These are phyloP conservation scores for Candida jianshihensis DNA, from an alignment of 805 yeast genomes.

Conservation along the genomic window DNA sequence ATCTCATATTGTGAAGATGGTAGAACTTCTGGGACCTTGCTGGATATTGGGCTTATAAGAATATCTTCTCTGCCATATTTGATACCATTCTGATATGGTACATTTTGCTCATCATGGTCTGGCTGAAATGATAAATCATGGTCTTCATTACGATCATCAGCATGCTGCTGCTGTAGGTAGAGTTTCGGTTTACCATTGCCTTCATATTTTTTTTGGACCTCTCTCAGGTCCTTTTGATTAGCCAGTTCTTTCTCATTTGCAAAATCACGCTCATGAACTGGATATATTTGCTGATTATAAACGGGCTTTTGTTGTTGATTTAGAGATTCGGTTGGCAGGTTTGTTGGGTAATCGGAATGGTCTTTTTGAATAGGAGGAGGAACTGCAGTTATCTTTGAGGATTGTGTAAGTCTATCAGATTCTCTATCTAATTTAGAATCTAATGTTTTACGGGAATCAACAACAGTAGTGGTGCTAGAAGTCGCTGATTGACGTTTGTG, in stretches of 20 bases:
- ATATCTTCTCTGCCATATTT: no score
- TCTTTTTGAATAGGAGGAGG: background rate
- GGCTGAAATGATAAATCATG: constrained; percentile 16
- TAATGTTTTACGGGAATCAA: background rate
- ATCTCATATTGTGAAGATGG: no score
- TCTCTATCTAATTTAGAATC: background rate
- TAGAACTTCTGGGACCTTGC: no score
- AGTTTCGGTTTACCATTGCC: background rate
- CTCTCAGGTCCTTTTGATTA: background rate
- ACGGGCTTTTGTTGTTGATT: constrained; percentile 7
- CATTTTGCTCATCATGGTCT: constrained; percentile 4
- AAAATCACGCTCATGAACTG: background rate
- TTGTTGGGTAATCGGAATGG: background rate
- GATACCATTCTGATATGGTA: constrained; percentile 1
- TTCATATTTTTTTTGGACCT: constrained; percentile 1
- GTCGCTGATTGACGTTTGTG: constrained; percentile 12
- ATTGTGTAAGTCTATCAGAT: no score
- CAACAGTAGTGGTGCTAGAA: constrained; percentile 9
- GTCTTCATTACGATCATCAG: constrained; percentile 10
- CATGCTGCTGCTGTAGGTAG: no score
- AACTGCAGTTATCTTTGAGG: background rate
- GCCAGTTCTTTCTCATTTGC: background rate
- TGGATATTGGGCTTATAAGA: no score
- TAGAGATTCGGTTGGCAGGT: constrained; percentile 12
- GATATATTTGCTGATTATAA: background rate